Evolutionary conservation across 2,329 filamentous ascomycete species (phyloP), one percentile per base, ranked within the genome.

Genomic region (Colletotrichum sp.): DNA sequence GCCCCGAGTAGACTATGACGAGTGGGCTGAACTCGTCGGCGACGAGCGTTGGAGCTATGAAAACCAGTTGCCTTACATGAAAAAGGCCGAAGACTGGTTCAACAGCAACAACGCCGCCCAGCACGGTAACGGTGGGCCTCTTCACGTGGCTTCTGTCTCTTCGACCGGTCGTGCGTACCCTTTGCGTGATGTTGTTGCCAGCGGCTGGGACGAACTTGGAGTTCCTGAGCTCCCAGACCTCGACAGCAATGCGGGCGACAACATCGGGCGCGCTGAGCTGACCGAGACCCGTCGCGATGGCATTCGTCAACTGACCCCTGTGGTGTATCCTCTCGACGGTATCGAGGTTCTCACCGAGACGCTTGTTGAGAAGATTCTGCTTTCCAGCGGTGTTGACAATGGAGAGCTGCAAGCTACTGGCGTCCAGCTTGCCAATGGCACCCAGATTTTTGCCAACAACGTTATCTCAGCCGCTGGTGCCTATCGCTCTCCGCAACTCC

Each of bases 401-500:
- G 66, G 44, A 3, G 73, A 66, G 2, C 72, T 21, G 10, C 78
- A 63, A n/a, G 81, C 81, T 9, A 81, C 76, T 1, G 82, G 81
- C 3, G 79, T 83, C 26, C 80, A 83, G 21, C 72, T 82, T 2
- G 78, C 80, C 0, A 75, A 83, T 15, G 82, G 84, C 1, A 72
- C 80, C 15, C 30, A 67, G 10, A 69, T 72, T 15, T 63, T 55
- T 3, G 78, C 82, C 69, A 78, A 80, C n/a, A 79, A 85, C 69
- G 77, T 89, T 79, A 83, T 89, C 6, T 80, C 89, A 13, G 85
- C 84, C 15, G 86, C 84, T 4, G 89, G 89, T 3, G 83, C 88
- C 18, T 90, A 89, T 79, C 88, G 87, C 79, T 89, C 87, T 52
- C 89, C 89, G 2, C 86, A 86, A 24, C 86, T 91, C 49, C 84